Evolutionary conservation across 139 green algal genomes (phyloP).

Genomic region (Chlorella sp.): DNA sequence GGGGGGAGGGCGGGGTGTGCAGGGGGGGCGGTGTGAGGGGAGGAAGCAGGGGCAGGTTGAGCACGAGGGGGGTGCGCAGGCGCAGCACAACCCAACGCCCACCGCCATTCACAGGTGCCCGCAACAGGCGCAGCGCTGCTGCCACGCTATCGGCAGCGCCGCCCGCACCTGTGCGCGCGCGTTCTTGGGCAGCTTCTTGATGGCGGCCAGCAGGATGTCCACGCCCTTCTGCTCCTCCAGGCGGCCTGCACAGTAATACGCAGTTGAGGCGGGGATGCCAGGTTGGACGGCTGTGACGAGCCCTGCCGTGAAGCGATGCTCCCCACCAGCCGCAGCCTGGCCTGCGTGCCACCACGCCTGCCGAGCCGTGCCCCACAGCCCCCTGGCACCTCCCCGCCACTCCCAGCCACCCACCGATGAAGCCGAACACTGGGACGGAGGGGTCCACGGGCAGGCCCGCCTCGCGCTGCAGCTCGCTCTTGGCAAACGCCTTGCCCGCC

Average conservation of each 20-base stretch:
- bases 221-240: conserved; percentile 99
- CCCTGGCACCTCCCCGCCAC: too few relatives aligned
- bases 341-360: too few relatives aligned
- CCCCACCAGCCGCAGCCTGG: too few relatives aligned
- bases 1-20: neutral
- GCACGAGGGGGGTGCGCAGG: neutral
- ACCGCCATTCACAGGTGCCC: neutral
- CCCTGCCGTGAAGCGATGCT: too few relatives aligned
- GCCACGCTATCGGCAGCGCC: neutral
- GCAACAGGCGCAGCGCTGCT: conserved; percentile 39
- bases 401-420: conserved; percentile 70
- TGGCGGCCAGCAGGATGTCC: conserved; percentile 93
- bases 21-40: neutral
- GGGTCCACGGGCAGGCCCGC: conserved; percentile 81
- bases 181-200: conserved; percentile 79
- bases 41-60: neutral
- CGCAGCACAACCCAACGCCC: conserved; percentile 58
- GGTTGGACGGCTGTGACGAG: too few relatives aligned
- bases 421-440: conserved; percentile 84
- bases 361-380: too few relatives aligned
- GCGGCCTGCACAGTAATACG: conserved; percentile 51
- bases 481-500: conserved; percentile 90
- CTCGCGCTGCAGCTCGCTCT: conserved; percentile 85
- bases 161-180: conserved; percentile 54
- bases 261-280: too few relatives aligned